phyloP scores from a whole-genome alignment of 495 filamentous ascomycete genomes.

The Letharia columbiana region DNA sequence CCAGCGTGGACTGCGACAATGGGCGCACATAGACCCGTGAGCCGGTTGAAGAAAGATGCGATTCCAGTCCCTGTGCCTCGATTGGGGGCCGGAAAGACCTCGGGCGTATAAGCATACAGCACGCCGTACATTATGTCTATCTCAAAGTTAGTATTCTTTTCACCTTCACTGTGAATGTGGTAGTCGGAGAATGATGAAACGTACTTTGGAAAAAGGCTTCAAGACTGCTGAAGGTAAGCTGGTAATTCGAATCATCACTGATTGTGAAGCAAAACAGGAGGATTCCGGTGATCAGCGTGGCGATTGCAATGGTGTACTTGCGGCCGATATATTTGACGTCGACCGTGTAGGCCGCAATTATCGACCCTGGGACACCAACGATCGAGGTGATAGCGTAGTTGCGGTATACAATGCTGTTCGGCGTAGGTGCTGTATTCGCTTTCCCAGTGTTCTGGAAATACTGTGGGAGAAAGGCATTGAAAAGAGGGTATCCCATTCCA shows the following conservation, averaged over 20 bases:
- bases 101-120: slow-evolving; percentile 53
- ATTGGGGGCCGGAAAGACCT: slow-evolving; percentile 51
- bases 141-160: neutral
- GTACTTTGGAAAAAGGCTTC: slow-evolving; percentile 50
- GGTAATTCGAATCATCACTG: slow-evolving; percentile 38
- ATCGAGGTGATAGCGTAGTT: slow-evolving; percentile 53
- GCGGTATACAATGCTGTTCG: slow-evolving; percentile 46
- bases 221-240: slow-evolving; percentile 45
- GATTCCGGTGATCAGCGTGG: slow-evolving; percentile 47
- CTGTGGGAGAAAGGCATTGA: slow-evolving; percentile 53
- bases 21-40: slow-evolving; percentile 50
- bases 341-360: slow-evolving; percentile 48
- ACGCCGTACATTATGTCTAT: slow-evolving; percentile 53
- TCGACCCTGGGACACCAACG: slow-evolving; percentile 48
- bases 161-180: neutral
- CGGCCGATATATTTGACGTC: slow-evolving; percentile 52
- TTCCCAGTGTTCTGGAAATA: slow-evolving; percentile 42
- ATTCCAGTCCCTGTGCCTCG: slow-evolving; percentile 53
- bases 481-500: slow-evolving; percentile 50
- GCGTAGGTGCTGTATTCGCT: slow-evolving; percentile 25
- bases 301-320: slow-evolving; percentile 49
- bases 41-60: slow-evolving; percentile 47
- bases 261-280: slow-evolving; percentile 53
- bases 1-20: slow-evolving; percentile 47
- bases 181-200: neutral